Percentiles rank a stretch among this genome's conserved stretches.
These are phyloP conservation scores for Harrya chromipes DNA, from an alignment of 768 basidiomycete species.

Conservation along the genomic window DNA sequence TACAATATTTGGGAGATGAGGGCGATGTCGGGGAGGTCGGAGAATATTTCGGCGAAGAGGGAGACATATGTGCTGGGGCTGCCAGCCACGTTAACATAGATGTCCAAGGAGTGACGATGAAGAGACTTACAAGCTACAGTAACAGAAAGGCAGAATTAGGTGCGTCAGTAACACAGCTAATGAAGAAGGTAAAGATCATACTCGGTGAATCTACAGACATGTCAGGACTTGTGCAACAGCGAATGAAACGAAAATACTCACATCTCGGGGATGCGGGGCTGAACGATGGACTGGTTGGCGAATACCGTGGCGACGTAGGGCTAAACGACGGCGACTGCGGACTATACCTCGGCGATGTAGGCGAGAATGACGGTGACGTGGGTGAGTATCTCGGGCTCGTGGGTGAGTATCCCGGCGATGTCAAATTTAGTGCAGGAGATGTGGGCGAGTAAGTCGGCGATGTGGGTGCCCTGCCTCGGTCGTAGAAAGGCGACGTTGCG, in stretches of 20 bases:
- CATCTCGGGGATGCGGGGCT: conserved; percentile 91
- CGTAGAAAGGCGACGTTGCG: conserved; percentile 82
- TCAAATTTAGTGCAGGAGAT: conserved; percentile 76
- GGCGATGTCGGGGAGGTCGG: conserved; percentile 93
- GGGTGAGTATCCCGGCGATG: conserved; percentile 68
- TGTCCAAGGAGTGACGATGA: background rate
- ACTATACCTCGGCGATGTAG: conserved; percentile 80
- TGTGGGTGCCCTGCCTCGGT: conserved; percentile 58
- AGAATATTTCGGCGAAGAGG: conserved; percentile 89
- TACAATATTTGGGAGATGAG: conserved; percentile 90
- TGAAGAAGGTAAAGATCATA: conserved; percentile 37
- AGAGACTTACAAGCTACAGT: conserved; percentile 58
- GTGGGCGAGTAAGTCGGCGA: conserved; percentile 89
- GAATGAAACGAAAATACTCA: conserved; percentile 38
- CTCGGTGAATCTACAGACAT: conserved; percentile 68
- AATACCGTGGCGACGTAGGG: conserved; percentile 87
- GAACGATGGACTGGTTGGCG: conserved; percentile 88
- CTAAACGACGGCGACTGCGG: conserved; percentile 90
- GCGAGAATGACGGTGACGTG: conserved; percentile 82
- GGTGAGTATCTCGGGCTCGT: conserved; percentile 85
- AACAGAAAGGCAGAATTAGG: conserved; percentile 1
- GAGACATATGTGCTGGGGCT: conserved; percentile 83
- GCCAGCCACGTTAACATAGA: conserved; percentile 9
- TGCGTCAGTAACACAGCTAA: conserved; percentile 23
- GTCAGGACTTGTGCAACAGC: background rate